Evolutionary conservation across 495 filamentous ascomycete genomes (phyloP).

Genomic region (Aspergillus cavernicola): DNA sequence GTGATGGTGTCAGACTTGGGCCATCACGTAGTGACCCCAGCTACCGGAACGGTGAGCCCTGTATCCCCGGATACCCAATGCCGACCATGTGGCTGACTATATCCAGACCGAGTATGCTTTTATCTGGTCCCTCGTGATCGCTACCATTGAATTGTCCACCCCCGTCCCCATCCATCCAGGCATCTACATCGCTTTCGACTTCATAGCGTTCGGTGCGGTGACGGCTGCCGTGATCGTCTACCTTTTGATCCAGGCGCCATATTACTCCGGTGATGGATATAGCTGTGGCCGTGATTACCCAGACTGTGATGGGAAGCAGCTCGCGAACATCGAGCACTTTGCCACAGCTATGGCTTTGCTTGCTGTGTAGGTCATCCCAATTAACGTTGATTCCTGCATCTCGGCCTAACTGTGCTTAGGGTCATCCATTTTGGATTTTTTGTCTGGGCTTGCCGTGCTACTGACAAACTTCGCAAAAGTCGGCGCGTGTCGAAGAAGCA

Average conservation of each 20-base stretch:
- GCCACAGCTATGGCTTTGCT: constrained; percentile 8
- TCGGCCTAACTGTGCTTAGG: neutral
- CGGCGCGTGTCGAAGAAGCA: neutral
- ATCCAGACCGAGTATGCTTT: neutral
- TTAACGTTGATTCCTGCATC: neutral
- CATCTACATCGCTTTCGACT: constrained; percentile 12
- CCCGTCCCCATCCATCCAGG: constrained; percentile 6
- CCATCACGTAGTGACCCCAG: neutral
- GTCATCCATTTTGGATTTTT: constrained; percentile 4
- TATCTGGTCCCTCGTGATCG: constrained; percentile 4
- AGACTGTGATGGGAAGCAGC: constrained; percentile 1
- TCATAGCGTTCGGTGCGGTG: constrained; percentile 3
- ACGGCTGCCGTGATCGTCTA: neutral
- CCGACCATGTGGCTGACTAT: neutral
- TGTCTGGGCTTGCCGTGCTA: neutral
- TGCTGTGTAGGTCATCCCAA: neutral
- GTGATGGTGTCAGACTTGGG: neutral
- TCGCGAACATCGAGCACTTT: constrained; percentile 7
- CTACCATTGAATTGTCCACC: neutral
- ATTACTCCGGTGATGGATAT: constrained; percentile 4
- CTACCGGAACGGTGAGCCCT: constrained; percentile 1
- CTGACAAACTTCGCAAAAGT: constrained; percentile 1
- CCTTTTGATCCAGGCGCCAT: neutral
- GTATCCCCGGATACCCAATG: no score
- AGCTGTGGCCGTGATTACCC: neutral